These are phyloP conservation scores for Podaxis sp. DNA, from an alignment of 768 basidiomycete genomes.

Conservation along the genomic window DNA sequence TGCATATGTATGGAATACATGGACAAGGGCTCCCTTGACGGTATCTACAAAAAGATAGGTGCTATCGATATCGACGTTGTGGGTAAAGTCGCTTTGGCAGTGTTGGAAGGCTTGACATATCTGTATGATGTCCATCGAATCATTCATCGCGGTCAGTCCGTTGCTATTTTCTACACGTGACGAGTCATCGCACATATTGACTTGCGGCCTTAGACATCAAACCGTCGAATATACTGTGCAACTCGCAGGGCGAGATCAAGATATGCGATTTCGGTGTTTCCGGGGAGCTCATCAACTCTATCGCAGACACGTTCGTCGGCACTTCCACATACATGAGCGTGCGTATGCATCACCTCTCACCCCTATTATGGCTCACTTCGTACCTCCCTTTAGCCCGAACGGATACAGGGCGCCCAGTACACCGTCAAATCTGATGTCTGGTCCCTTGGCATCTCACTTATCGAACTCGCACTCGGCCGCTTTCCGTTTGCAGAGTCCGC, in stretches of 20 bases:
- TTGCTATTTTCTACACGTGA: not conserved
- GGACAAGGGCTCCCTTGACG: slow-evolving; percentile 93
- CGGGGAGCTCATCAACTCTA: slow-evolving; percentile 97
- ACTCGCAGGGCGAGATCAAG: slow-evolving; percentile 95
- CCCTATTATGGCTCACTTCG: slow-evolving; percentile 15
- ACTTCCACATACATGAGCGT: slow-evolving; percentile 99
- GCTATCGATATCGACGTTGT: slow-evolving; percentile 92
- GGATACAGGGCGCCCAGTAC: slow-evolving; percentile 98
- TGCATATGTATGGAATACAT: slow-evolving; percentile 98
- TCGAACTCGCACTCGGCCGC: slow-evolving; percentile 94
- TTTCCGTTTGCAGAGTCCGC: slow-evolving; percentile 95
- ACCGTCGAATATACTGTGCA: slow-evolving; percentile 95
- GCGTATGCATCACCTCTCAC: slow-evolving; percentile 32
- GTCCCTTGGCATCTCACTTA: slow-evolving; percentile 96
- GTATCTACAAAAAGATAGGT: slow-evolving; percentile 95
- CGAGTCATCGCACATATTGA: slow-evolving; percentile 17
- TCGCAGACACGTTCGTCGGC: slow-evolving; percentile 98
- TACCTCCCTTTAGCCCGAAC: slow-evolving; percentile 73
- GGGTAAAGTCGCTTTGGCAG: slow-evolving; percentile 91
- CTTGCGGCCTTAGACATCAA: slow-evolving; percentile 79
- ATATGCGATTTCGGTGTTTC: slow-evolving; percentile 99
- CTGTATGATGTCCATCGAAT: slow-evolving; percentile 97
- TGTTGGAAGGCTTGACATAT: slow-evolving; percentile 93
- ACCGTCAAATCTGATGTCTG: slow-evolving; percentile 99
- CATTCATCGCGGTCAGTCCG: slow-evolving; percentile 90